Conservation (phyloP, 495 filamentous ascomycete genomes). For the Lindgomyces ingoldianus region DNA sequence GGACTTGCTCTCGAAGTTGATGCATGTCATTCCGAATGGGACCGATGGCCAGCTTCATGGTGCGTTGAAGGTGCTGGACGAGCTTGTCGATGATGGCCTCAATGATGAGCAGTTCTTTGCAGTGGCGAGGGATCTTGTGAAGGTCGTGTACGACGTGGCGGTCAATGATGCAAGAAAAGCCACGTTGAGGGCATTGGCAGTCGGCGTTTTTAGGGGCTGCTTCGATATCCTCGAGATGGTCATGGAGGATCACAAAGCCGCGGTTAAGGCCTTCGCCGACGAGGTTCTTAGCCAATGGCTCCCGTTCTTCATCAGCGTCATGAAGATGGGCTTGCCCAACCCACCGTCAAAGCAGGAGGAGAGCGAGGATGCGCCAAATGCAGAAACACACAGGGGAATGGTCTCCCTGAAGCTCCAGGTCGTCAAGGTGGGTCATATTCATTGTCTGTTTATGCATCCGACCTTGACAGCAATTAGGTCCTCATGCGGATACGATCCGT, state of each 20-base stretch:
- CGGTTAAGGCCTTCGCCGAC: conserved; percentile 85
- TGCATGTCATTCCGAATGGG: conserved; percentile 72
- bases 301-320: conserved; percentile 75
- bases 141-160: conserved; percentile 78
- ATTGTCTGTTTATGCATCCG: background rate
- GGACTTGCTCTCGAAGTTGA: conserved; percentile 73
- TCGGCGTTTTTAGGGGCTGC: conserved; percentile 83
- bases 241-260: conserved; percentile 81
- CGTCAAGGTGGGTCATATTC: conserved; percentile 60
- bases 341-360: conserved; percentile 60
- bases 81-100: conserved; percentile 89
- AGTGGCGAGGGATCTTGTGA: conserved; percentile 79
- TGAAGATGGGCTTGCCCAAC: conserved; percentile 70
- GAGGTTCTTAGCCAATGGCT: conserved; percentile 79
- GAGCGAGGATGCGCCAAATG: conserved; percentile 47
- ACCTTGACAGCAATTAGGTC: conserved; percentile 56
- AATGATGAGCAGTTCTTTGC: conserved; percentile 92
- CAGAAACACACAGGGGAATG: conserved; percentile 64
- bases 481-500: conserved; percentile 84
- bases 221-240: conserved; percentile 96
- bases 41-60: conserved; percentile 80
- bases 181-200: conserved; percentile 75
- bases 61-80: conserved; percentile 79
- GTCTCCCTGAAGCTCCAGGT: conserved; percentile 86
- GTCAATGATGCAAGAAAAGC: conserved; percentile 71